These are phyloP conservation scores for Sphaerulina musiva DNA, from an alignment of 2,329 filamentous ascomycete species.

Conservation along the genomic window DNA sequence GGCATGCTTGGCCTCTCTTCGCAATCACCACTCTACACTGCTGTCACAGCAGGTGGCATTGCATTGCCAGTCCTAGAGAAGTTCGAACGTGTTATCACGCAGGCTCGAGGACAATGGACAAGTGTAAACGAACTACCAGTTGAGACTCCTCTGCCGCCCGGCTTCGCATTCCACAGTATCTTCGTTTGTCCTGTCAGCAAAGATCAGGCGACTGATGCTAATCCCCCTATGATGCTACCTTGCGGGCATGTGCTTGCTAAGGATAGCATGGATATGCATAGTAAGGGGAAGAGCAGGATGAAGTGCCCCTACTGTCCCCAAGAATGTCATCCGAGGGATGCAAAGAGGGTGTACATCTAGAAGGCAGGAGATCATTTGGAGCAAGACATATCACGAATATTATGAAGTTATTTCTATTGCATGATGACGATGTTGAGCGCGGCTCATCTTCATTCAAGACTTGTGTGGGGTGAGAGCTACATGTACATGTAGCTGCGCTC, in stretches of 20 bases:
- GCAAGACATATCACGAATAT: not conserved
- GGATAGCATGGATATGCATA: constrained; percentile 72
- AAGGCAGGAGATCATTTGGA: not conserved
- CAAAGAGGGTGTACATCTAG: constrained; percentile 54
- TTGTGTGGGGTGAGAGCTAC: no score
- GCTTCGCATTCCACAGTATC: constrained; percentile 80
- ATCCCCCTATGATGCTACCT: constrained; percentile 93
- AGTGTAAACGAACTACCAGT: constrained; percentile 79
- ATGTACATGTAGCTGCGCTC: no score
- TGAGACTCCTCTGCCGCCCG: constrained; percentile 58
- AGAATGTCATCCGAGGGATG: constrained; percentile 72
- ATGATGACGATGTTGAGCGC: not conserved
- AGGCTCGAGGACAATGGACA: constrained; percentile 91
- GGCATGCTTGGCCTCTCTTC: constrained; percentile 82
- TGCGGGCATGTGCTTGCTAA: constrained; percentile 91
- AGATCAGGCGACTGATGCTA: constrained; percentile 85
- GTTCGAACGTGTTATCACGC: constrained; percentile 76
- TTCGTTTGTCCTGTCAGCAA: constrained; percentile 97
- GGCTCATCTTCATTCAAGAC: no score
- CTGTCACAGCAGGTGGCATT: constrained; percentile 85
- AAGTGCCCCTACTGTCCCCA: constrained; percentile 95
- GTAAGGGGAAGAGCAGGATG: constrained; percentile 65
- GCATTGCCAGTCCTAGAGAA: constrained; percentile 85
- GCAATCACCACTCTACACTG: constrained; percentile 86
- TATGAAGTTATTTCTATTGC: not conserved